These are phyloP conservation scores for Geosmithia putterillii DNA, from an alignment of 2,329 filamentous ascomycete genomes.

Conservation along the genomic window DNA sequence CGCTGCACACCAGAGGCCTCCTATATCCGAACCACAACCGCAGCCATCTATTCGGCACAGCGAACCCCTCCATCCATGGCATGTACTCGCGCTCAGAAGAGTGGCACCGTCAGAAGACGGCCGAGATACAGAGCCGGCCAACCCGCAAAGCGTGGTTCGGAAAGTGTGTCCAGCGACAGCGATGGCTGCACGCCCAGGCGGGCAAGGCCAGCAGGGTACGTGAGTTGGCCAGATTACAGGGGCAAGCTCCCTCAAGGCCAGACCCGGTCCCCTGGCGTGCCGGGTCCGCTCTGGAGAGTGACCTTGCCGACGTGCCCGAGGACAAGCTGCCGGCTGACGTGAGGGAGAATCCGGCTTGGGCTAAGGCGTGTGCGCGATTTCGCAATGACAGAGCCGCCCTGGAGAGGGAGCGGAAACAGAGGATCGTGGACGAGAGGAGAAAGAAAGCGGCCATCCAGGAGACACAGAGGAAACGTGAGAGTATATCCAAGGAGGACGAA, in stretches of 20 bases:
- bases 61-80: slow-evolving; percentile 40
- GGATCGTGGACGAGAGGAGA: background rate
- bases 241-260: background rate
- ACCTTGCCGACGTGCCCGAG: slow-evolving; percentile 24
- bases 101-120: slow-evolving; percentile 34
- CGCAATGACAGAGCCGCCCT: slow-evolving; percentile 10
- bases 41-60: slow-evolving; percentile 25
- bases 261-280: background rate
- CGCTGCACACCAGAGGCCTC: slow-evolving; percentile 2
- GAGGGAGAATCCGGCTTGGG: slow-evolving; percentile 29
- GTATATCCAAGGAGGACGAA: background rate
- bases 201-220: slow-evolving; percentile 8
- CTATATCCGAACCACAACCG: slow-evolving; percentile 7
- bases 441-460: background rate
- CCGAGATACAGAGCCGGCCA: slow-evolving; percentile 35
- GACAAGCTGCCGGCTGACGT: slow-evolving; percentile 31
- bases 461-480: background rate
- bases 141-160: slow-evolving; percentile 39
- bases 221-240: slow-evolving; percentile 2
- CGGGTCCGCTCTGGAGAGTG: slow-evolving; percentile 2
- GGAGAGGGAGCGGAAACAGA: background rate
- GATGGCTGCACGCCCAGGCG: slow-evolving; percentile 11
- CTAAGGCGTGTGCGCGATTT: slow-evolving; percentile 24
- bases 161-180: slow-evolving; percentile 24
- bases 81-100: slow-evolving; percentile 25